These are phyloP conservation scores for Helenozyma baotianmanensis DNA, from an alignment of 805 yeast genomes.

Conservation along the genomic window DNA sequence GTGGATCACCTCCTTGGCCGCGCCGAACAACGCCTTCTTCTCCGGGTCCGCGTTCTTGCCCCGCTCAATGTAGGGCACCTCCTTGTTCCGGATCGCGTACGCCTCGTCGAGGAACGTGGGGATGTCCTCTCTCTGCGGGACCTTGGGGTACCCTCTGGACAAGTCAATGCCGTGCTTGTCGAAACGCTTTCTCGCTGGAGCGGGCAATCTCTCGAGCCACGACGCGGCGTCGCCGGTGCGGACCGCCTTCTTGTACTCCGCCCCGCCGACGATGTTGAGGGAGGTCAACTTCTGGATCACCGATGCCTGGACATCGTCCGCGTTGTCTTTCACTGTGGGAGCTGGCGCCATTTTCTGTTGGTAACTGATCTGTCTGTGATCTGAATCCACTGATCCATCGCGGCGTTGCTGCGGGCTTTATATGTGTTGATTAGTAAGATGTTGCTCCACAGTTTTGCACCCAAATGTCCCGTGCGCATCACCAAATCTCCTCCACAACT, in stretches of 20 bases:
- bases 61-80: slow-evolving; percentile 22
- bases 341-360: too few species aligned
- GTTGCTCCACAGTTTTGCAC: slow-evolving; percentile 12
- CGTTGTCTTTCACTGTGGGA: too few species aligned
- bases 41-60: slow-evolving; percentile 27
- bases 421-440: slow-evolving; percentile 1
- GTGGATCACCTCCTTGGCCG: slow-evolving; percentile 26
- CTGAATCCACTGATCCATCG: too few species aligned
- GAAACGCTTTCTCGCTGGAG: slow-evolving; percentile 19
- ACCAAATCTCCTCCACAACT: too few species aligned
- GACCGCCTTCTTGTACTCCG: slow-evolving; percentile 6
- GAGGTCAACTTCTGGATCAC: slow-evolving; percentile 10
- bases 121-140: slow-evolving; percentile 19
- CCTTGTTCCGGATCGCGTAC: slow-evolving; percentile 18
- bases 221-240: slow-evolving; percentile 12
- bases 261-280: slow-evolving; percentile 9
- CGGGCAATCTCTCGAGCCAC: slow-evolving; percentile 19
- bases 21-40: slow-evolving; percentile 27
- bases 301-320: slow-evolving; percentile 5
- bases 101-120: slow-evolving; percentile 27
- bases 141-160: slow-evolving; percentile 24
- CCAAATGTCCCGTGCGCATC: slow-evolving; percentile 2
- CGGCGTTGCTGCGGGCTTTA: neutral
- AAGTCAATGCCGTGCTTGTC: slow-evolving; percentile 23
- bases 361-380: too few species aligned